phyloP scores from a whole-genome alignment of 2,329 filamentous ascomycete species.

The Aspergillus felis region DNA sequence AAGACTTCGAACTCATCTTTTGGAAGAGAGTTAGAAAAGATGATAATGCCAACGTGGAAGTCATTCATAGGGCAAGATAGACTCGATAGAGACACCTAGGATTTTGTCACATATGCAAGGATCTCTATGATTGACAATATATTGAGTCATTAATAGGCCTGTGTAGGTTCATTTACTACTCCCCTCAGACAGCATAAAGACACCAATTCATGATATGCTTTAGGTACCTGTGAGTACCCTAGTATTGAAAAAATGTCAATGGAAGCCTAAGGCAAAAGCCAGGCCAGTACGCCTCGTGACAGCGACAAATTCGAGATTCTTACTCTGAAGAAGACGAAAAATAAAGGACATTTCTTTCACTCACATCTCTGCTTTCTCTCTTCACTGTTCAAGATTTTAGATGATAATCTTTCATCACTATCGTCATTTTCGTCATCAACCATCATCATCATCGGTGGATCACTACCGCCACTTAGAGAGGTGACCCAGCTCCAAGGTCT shows the following conservation, averaged over 20 bases:
- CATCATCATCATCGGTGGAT: slow-evolving; percentile 7
- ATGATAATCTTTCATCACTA: slow-evolving; percentile 6
- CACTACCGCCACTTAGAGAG: neutral
- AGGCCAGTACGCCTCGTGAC: neutral
- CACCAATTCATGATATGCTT: neutral
- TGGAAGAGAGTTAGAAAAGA: neutral
- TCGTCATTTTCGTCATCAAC: slow-evolving; percentile 13
- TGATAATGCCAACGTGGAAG: neutral
- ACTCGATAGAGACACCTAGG: neutral
- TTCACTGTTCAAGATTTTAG: neutral
- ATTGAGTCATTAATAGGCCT: neutral
- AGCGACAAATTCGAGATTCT: neutral
- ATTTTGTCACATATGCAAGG: neutral
- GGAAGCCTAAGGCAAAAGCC: neutral
- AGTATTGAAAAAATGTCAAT: neutral
- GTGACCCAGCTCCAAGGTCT: neutral
- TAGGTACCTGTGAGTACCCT: neutral
- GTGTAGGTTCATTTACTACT: neutral
- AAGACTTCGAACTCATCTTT: neutral
- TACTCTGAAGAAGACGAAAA: neutral
- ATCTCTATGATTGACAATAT: too few species aligned
- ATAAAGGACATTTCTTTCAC: neutral
- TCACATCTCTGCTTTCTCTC: neutral
- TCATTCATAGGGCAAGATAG: neutral
- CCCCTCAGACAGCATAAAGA: neutral